Percentiles rank a stretch among this genome's conserved stretches.
Conservation (phyloP, 352 stramenopile species). For the Phytophthora syringae region DNA sequence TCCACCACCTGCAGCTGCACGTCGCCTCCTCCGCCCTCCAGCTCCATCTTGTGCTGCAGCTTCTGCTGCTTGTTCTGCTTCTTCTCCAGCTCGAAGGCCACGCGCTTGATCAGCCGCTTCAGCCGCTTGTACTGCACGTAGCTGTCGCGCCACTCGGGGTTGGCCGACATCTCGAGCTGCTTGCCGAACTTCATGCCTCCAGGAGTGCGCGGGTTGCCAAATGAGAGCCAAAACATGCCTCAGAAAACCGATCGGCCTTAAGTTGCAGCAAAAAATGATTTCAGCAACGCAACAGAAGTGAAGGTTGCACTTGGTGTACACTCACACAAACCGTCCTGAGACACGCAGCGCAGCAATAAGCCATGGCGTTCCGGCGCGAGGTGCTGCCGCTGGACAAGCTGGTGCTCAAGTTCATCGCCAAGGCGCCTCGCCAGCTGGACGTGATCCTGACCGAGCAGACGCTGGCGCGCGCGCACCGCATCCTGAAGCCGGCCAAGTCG, state of each 20-base stretch:
- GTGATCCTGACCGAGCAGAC: constrained; percentile 78
- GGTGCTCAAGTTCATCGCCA: constrained; percentile 91
- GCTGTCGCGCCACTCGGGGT: constrained; percentile 88
- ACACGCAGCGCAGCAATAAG: neutral
- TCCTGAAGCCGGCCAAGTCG: constrained; percentile 75
- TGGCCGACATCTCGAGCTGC: constrained; percentile 90
- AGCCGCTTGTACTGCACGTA: constrained; percentile 94
- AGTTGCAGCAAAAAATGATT: too few species aligned
- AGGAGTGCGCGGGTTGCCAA: constrained; percentile 28
- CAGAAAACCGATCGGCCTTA: too few species aligned
- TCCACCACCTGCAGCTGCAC: constrained; percentile 55
- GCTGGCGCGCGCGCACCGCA: constrained; percentile 71
- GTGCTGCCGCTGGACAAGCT: constrained; percentile 83
- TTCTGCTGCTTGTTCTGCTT: constrained; percentile 78
- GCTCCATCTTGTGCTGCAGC: constrained; percentile 55
- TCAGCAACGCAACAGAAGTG: too few species aligned
- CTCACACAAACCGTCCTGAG: neutral
- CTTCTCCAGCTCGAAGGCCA: constrained; percentile 90
- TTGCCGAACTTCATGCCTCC: constrained; percentile 95
- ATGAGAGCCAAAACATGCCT: too few species aligned
- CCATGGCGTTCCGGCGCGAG: constrained; percentile 90
- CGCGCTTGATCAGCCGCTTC: constrained; percentile 91
- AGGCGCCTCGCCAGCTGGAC: constrained; percentile 67
- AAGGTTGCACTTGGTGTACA: too few species aligned
- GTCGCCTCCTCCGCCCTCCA: constrained; percentile 10